A percentile compares a stretch with the other conserved stretches of the same genome.
phyloP scores from a whole-genome alignment of 2,329 filamentous ascomycete genomes.

The Colletotrichum cuscutae region DNA sequence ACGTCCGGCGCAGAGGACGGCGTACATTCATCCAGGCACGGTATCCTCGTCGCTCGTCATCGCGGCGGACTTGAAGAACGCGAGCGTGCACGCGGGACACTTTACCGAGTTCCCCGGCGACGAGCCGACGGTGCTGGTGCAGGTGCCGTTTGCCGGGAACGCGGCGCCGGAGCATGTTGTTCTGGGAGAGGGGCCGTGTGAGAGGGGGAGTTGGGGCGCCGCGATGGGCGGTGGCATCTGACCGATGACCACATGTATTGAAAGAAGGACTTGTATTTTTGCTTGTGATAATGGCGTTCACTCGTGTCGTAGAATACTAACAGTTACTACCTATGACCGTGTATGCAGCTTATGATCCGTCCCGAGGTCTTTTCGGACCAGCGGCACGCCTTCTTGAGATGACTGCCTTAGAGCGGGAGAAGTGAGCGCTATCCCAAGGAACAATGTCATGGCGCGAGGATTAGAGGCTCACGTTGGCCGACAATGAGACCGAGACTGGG shows the following conservation, averaged over 20 bases:
- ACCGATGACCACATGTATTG: neutral
- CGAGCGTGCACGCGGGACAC: constrained; percentile 43
- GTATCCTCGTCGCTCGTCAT: constrained; percentile 44
- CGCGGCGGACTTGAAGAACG: constrained; percentile 42
- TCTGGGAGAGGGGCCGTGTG: constrained; percentile 44
- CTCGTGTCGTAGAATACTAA: neutral
- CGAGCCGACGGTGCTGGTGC: constrained; percentile 45
- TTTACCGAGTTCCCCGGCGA: constrained; percentile 48
- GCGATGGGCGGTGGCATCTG: neutral
- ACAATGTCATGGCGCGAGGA: neutral
- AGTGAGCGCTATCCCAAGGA: neutral
- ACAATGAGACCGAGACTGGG: neutral
- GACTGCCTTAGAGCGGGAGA: neutral
- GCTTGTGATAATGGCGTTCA: neutral
- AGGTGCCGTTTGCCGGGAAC: constrained; percentile 43
- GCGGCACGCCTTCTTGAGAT: neutral
- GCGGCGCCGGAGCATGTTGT: constrained; percentile 41
- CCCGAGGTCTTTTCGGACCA: neutral
- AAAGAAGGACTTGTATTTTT: neutral
- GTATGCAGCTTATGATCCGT: neutral
- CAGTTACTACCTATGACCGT: neutral
- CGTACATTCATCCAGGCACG: constrained; percentile 45
- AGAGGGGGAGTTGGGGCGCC: constrained; percentile 22
- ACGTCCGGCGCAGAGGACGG: constrained; percentile 35
- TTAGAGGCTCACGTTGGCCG: constrained; percentile 11